Base-by-base conservation (phyloP, 108 stramenopile species). In the Bacterosira constricta region DNA sequence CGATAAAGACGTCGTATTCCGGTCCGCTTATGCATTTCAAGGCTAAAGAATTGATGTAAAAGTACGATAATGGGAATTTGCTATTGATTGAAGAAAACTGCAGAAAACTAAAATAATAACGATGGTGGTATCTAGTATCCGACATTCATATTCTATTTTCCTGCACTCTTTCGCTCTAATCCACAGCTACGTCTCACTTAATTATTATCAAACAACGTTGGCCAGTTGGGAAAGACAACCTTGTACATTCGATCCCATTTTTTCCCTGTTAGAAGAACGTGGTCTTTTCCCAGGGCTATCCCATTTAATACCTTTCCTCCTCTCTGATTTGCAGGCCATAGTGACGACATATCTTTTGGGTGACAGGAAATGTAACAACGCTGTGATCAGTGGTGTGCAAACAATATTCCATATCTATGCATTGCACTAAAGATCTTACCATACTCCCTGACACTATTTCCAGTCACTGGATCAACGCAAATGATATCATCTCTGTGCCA, bases 261-360 rank as follows among this genome's bases (percentile, higher is more conserved):
- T 46, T 85, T 83, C n/a, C 84, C 94, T 11, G 91, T 91, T 21
- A 95, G 37, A 26, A 88, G 59, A 32, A 86, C 88, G 29, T 87
- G 81, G 61, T 92, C 86, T 20, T 64, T 61, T 0, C 88, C 90
- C 29, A 92, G 73, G 1, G 94, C 92, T 37, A 95, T 92, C 12
- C 94, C 94, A 80, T 95, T 95, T 8, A 95, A 65, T 23, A 92
- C 91, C 73, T 95, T 88, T 30, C 86, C 87, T 8, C 78, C 60
- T 44, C 85, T 61, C 58, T 79, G 51, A 20, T 82, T 78, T 15
- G 17, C 15, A 34, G 88, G 88, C 83, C 86, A 95, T 1, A 95
- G 56, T 10, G 41, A 15, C 11, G 72, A 67, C 69, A 95, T 88
- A 66, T 94, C 90, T 91, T 29, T 27, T 15, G 20, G 30, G 11